A percentile compares a stretch with the other conserved stretches of the same genome.
These are phyloP conservation scores for Curvularia hawaiiensis DNA, from an alignment of 2,329 filamentous ascomycete genomes.

Conservation along the genomic window DNA sequence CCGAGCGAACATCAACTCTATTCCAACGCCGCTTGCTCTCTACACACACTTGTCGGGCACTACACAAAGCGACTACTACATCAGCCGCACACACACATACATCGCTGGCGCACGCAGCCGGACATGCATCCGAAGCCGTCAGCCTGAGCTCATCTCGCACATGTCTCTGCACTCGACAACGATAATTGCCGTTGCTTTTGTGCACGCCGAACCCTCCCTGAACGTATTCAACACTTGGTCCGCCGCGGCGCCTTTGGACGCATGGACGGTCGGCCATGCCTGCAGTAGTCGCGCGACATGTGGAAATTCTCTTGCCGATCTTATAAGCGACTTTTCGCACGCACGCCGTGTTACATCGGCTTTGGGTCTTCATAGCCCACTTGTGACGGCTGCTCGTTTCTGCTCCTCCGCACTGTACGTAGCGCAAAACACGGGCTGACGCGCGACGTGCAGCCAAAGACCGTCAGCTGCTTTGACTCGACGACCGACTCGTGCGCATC, in stretches of 20 bases:
- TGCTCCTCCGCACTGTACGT: conserved; percentile 19
- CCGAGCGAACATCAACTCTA: conserved; percentile 45
- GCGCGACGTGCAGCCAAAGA: conserved; percentile 37
- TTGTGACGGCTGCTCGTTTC: conserved; percentile 12
- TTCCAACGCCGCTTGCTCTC: conserved; percentile 35
- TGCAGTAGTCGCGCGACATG: conserved; percentile 27
- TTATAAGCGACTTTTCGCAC: conserved; percentile 22
- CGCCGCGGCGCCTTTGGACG: conserved; percentile 12
- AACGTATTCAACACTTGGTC: conserved; percentile 7
- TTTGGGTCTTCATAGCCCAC: conserved; percentile 23
- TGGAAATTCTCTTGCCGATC: conserved; percentile 26
- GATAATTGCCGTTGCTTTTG: conserved; percentile 16
- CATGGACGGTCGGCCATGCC: conserved; percentile 20
- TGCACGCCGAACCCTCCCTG: conserved; percentile 17
- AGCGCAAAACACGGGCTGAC: conserved; percentile 28
- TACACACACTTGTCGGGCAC: not conserved
- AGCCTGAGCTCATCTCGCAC: conserved; percentile 3
- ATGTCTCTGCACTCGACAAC: conserved; percentile 4
- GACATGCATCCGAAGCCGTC: not conserved
- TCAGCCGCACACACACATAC: not conserved
- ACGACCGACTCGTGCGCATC: conserved; percentile 16
- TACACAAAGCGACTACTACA: conserved; percentile 6
- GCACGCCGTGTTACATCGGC: conserved; percentile 24
- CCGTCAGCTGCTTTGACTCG: conserved; percentile 36
- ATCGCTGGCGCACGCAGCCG: conserved; percentile 1